Conservation (phyloP, 2,329 filamentous ascomycete species). For the Aschersonia sp. region DNA sequence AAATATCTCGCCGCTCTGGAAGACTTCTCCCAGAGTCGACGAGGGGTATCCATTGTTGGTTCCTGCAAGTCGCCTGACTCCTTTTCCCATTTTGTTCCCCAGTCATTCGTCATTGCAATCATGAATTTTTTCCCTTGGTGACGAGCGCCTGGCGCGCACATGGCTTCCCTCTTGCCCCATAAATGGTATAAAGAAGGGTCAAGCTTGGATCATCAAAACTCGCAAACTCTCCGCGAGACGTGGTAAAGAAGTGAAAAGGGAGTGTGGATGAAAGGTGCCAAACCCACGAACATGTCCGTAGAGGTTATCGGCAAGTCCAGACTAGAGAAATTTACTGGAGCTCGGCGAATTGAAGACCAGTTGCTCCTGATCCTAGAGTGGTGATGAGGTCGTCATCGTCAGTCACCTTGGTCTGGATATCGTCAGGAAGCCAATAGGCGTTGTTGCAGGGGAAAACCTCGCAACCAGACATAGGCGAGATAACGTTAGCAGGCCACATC, state of each 20-base stretch:
- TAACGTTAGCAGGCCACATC: conserved; percentile 29
- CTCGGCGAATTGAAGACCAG: conserved; percentile 10
- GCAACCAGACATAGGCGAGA: conserved; percentile 33
- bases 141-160: conserved; percentile 1
- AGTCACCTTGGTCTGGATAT: conserved; percentile 41
- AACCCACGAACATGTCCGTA: no score
- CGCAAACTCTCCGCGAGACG: neutral
- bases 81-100: neutral
- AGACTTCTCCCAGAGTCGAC: neutral
- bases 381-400: conserved; percentile 32
- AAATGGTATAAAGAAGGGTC: neutral
- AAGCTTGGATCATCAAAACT: neutral
- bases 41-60: neutral
- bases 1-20: neutral
- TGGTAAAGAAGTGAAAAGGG: neutral
- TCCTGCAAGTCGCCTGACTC: neutral
- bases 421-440: conserved; percentile 37
- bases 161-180: neutral
- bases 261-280: no score
- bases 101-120: neutral
- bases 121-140: neutral
- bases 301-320: neutral
- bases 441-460: conserved; percentile 36
- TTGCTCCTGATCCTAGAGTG: conserved; percentile 27
- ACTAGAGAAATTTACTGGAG: neutral